Evolutionary conservation across 164 flowering plant genomes (phyloP).

Genomic region (Sextonia rubra): DNA sequence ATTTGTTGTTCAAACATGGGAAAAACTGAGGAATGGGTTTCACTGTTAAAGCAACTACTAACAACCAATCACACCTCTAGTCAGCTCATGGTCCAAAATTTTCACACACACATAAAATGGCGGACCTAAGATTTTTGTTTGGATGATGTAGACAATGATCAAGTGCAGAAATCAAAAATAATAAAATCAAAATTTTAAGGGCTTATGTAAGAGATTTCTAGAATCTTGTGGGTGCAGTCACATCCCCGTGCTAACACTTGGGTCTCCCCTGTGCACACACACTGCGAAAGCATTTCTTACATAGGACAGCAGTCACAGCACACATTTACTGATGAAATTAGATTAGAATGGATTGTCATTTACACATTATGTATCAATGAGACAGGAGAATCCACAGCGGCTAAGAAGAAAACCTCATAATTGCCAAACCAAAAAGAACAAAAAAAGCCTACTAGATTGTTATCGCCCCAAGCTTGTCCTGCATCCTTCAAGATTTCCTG

Average conservation of each 20-base stretch:
- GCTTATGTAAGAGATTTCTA: too few relatives aligned
- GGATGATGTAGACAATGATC: too few relatives aligned
- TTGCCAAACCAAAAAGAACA: neutral
- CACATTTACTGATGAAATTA: too few relatives aligned
- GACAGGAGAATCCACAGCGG: neutral
- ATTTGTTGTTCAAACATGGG: too few relatives aligned
- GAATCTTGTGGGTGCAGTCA: too few relatives aligned
- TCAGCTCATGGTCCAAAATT: too few relatives aligned
- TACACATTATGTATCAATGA: neutral
- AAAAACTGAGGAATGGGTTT: neutral
- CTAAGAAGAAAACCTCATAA: neutral
- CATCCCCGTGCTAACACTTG: too few relatives aligned
- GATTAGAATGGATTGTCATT: neutral
- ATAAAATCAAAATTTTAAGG: too few relatives aligned
- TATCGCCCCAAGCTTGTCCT: neutral
- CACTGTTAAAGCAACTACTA: neutral
- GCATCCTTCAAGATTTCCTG: neutral
- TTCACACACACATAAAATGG: too few relatives aligned
- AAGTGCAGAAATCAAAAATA: too few relatives aligned
- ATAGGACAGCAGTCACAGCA: neutral
- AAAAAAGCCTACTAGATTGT: neutral
- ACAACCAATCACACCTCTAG: neutral
- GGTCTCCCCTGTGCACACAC: too few relatives aligned
- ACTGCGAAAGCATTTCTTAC: neutral
- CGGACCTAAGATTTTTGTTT: too few relatives aligned